Conservation (phyloP, 2,329 filamentous ascomycete species). For the Colletotrichum somersetense region DNA sequence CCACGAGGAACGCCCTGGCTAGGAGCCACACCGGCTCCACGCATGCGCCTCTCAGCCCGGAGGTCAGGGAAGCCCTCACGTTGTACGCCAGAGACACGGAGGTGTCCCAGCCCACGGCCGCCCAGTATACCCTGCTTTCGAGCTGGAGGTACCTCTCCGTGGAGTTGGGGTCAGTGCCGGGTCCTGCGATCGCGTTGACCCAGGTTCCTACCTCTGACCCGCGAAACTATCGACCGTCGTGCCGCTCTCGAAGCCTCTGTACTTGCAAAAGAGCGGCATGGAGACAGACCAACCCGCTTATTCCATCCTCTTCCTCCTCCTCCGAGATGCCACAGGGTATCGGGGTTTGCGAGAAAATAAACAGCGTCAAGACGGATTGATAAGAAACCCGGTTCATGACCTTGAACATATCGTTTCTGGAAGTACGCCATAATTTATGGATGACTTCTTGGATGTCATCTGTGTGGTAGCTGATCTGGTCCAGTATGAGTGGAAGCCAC, state of each 20-base stretch:
- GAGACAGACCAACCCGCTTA: constrained; percentile 34
- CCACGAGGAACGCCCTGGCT: constrained; percentile 26
- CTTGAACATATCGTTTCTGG: constrained; percentile 42
- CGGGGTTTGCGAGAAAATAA: constrained; percentile 35
- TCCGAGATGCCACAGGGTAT: constrained; percentile 34
- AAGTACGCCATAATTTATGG: constrained; percentile 27
- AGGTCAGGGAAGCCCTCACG: constrained; percentile 35
- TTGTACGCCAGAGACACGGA: constrained; percentile 34
- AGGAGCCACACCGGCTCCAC: constrained; percentile 39
- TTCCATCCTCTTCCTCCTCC: constrained; percentile 34
- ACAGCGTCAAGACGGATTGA: constrained; percentile 36
- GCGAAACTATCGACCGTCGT: not conserved
- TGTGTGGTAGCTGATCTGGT: not conserved
- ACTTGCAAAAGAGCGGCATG: constrained; percentile 32
- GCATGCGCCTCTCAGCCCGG: constrained; percentile 40
- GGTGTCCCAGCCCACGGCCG: constrained; percentile 41
- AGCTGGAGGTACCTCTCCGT: constrained; percentile 30
- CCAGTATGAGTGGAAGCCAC: constrained; percentile 6
- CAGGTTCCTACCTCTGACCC: not conserved
- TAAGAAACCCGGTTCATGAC: constrained; percentile 38
- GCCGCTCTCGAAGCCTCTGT: constrained; percentile 29
- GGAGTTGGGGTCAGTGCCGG: not conserved
- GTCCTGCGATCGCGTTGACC: not conserved
- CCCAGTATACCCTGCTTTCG: constrained; percentile 40
- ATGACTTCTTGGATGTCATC: constrained; percentile 12